These are phyloP conservation scores for Cenococcum geophilum DNA, from an alignment of 495 filamentous ascomycete genomes.

Conservation along the genomic window DNA sequence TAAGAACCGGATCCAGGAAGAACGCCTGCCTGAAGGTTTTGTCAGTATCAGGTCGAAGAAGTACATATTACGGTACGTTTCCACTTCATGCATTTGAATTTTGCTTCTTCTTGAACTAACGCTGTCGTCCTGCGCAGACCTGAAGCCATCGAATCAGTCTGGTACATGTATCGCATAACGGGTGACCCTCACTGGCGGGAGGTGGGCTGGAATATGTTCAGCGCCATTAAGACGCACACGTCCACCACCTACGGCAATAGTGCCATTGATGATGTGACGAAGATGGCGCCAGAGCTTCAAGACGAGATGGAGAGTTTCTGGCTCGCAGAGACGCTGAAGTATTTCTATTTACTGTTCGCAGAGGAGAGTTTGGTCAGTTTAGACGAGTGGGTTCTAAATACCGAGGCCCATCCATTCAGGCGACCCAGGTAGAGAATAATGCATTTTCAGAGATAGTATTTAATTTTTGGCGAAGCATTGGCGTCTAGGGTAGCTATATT, in stretches of 20 bases:
- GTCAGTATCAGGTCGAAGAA: conserved; percentile 49
- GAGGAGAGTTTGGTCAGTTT: conserved; percentile 61
- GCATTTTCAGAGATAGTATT: neutral
- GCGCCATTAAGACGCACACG: conserved; percentile 62
- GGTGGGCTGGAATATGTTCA: conserved; percentile 88
- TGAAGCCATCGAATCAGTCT: conserved; percentile 91
- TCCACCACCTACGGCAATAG: conserved; percentile 60
- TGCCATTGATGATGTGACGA: conserved; percentile 70
- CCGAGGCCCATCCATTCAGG: conserved; percentile 34
- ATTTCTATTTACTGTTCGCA: conserved; percentile 85
- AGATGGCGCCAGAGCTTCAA: conserved; percentile 26
- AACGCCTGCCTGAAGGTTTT: conserved; percentile 63
- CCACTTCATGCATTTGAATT: neutral
- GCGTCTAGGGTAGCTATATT: neutral
- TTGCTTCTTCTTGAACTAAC: conserved; percentile 6
- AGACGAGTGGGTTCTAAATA: conserved; percentile 59
- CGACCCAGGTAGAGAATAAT: conserved; percentile 14
- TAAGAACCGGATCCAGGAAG: conserved; percentile 49
- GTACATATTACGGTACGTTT: conserved; percentile 70
- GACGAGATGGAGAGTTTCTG: conserved; percentile 43
- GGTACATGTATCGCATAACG: conserved; percentile 91
- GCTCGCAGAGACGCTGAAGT: conserved; percentile 55
- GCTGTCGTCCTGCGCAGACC: conserved; percentile 47
- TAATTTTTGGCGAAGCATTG: neutral
- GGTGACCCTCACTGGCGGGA: conserved; percentile 74